Conservation (phyloP, 2,329 filamentous ascomycete genomes). For the Venturia pyrina region DNA sequence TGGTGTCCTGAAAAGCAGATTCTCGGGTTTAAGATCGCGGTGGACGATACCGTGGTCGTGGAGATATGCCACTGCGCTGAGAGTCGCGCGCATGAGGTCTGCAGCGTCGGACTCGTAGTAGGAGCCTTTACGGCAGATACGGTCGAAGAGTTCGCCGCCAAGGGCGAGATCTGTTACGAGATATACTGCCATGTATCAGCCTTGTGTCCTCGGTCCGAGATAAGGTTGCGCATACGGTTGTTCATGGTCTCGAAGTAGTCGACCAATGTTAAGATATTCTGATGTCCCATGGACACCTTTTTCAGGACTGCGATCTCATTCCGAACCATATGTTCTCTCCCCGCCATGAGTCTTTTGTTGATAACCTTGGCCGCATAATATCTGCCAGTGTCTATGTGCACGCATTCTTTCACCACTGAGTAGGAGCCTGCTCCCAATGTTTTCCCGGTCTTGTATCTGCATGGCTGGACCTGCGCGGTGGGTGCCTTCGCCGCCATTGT, state of each 20-base stretch:
- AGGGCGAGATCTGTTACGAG: conserved; percentile 94
- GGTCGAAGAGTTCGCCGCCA: conserved; percentile 93
- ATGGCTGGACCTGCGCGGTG: background rate
- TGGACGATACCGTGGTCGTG: conserved; percentile 99
- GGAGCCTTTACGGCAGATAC: conserved; percentile 95
- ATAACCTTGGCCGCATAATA: conserved; percentile 99
- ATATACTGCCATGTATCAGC: conserved; percentile 50
- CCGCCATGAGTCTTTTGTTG: conserved; percentile 96
- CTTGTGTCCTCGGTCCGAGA: conserved; percentile 5
- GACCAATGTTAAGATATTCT: conserved; percentile 93
- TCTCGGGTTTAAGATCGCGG: conserved; percentile 94
- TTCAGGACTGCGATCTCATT: conserved; percentile 98
- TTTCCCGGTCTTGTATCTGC: conserved; percentile 87
- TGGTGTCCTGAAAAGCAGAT: conserved; percentile 89
- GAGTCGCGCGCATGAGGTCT: conserved; percentile 84
- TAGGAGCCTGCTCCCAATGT: conserved; percentile 94
- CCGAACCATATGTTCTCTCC: conserved; percentile 95
- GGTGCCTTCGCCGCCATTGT: background rate
- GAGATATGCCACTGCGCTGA: conserved; percentile 96
- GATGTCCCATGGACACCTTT: conserved; percentile 96
- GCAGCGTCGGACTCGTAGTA: conserved; percentile 98
- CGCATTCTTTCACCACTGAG: conserved; percentile 97
- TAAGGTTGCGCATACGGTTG: conserved; percentile 53
- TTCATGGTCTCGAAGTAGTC: conserved; percentile 99
- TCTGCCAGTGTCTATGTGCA: conserved; percentile 92